Evolutionary conservation across 1,284 basidiomycete species (phyloP).

Genomic region (Ceratobasidium sp.): DNA sequence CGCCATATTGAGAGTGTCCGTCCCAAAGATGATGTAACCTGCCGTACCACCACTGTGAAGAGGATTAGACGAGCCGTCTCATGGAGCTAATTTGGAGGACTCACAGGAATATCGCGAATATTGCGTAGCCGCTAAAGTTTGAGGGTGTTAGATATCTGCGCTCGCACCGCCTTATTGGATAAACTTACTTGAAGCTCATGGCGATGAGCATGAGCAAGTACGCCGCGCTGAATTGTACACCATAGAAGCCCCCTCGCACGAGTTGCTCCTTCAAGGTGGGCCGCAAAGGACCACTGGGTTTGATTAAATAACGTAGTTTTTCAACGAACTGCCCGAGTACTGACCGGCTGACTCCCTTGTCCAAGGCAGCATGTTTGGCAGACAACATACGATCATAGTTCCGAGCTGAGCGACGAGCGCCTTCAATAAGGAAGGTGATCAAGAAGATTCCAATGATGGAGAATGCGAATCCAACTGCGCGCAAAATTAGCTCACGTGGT

Average conservation of each 20-base stretch:
- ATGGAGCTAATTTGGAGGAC: not conserved
- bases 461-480: conserved; percentile 38
- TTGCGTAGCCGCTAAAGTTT: conserved; percentile 17
- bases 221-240: conserved; percentile 41
- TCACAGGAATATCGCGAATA: conserved; percentile 43
- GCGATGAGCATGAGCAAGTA: conserved; percentile 43
- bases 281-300: not conserved
- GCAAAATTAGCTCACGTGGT: conserved; percentile 26
- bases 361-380: not conserved
- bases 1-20: conserved; percentile 26
- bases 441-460: conserved; percentile 41
- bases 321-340: no score
- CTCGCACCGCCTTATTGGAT: no score
- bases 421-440: conserved; percentile 34
- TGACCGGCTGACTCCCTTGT: not conserved
- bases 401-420: conserved; percentile 23
- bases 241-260: conserved; percentile 39
- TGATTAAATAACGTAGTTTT: no score
- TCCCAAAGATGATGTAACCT: conserved; percentile 32
- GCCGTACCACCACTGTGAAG: conserved; percentile 1
- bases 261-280: conserved; percentile 33
- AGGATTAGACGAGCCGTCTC: not conserved
- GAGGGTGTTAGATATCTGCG: no score
- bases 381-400: conserved; percentile 40
- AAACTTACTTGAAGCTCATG: conserved; percentile 42